Evolutionary conservation across 192 early-diverging fungal genomes (phyloP), one percentile per base, ranked within the genome.

Genomic region (Tieghemiomyces parasiticus): DNA sequence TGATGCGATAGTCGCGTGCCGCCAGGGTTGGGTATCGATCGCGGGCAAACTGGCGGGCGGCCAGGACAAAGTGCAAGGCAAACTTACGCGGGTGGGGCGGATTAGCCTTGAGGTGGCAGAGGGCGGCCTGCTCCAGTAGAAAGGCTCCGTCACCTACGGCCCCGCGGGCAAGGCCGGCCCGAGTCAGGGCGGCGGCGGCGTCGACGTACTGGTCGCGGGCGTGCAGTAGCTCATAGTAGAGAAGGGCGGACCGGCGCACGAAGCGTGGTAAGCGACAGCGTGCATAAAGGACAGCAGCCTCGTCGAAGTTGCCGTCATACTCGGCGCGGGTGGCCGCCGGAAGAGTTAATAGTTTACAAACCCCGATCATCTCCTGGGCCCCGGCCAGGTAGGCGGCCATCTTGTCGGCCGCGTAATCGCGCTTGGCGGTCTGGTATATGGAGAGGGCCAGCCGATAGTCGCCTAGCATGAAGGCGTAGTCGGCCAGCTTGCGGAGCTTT

Each of bases 381-480:
- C 81, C 88, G 12, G 85, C 86, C 61, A 84, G 81, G 68, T 82
- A 85, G 66, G 81, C 80, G 75, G 79, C 87, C 6, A 84, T 83
- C 61, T 86, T 86, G 58, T 85, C 86, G 4, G 84, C 78, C 3
- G 80, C 70, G 74, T 84, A 97, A 58, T 95, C 95, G 61, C 83
- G 79, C 45, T 86, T 83, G 4, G 90, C 89, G 0, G 81, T 82
- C 61, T 99, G 93, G 62, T 97, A 99, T 4, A 92, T 83, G 0
- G 79, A 75, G 59, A 81, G 80, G 3, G 96, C 94, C 68, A 96
- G 87, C 50, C 79, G 78, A 68, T 86, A 96, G 65, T 99, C 96
- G 28, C 86, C 74, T 2, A 99, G 71, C 94, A 97, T 97, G 65
- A 99, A 97, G 3, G 92, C 83, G 71, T 85, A 99, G 73, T 97